Evolutionary conservation across 331 rosid genomes (phyloP).

Genomic region (Pyrus hybrid): DNA sequence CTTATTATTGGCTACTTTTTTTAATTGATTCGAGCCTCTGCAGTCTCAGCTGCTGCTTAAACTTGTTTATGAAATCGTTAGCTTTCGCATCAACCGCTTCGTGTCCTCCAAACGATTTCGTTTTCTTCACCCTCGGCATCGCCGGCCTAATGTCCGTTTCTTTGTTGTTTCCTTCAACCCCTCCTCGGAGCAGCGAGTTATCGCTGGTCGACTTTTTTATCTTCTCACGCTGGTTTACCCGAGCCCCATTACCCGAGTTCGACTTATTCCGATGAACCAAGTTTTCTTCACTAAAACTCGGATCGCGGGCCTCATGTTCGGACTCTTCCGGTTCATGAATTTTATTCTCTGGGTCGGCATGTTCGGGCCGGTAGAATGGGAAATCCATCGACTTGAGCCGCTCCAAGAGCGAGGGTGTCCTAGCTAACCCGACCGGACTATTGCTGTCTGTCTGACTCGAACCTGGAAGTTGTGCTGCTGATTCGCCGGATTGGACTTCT

Average conservation of each 20-base stretch:
- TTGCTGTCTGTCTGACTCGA: not conserved
- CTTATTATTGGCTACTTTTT: slow-evolving; percentile 2
- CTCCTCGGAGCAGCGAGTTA: not conserved
- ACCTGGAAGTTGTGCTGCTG: not conserved
- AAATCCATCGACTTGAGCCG: slow-evolving; percentile 41
- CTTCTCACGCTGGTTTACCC: slow-evolving; percentile 15
- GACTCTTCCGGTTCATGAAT: not conserved
- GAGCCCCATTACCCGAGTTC: not conserved
- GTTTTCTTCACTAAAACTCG: not conserved
- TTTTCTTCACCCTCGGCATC: slow-evolving; percentile 18
- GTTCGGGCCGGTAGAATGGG: slow-evolving; percentile 21
- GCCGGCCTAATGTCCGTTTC: slow-evolving; percentile 27
- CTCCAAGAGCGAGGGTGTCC: slow-evolving; percentile 39
- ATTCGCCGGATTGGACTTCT: not conserved
- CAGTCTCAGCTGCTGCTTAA: slow-evolving; percentile 33
- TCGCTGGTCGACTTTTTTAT: slow-evolving; percentile 47
- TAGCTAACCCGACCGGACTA: slow-evolving; percentile 1
- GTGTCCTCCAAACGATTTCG: slow-evolving; percentile 14
- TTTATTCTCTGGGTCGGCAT: slow-evolving; percentile 8
- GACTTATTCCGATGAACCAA: slow-evolving; percentile 23
- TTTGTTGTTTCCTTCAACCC: not conserved
- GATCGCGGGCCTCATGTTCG: not conserved
- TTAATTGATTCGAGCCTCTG: slow-evolving; percentile 62
- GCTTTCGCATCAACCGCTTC: slow-evolving; percentile 67
- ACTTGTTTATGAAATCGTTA: slow-evolving; percentile 73